Base-by-base conservation (phyloP, 805 yeast genomes). In the Yarrowia alimentaria region DNA sequence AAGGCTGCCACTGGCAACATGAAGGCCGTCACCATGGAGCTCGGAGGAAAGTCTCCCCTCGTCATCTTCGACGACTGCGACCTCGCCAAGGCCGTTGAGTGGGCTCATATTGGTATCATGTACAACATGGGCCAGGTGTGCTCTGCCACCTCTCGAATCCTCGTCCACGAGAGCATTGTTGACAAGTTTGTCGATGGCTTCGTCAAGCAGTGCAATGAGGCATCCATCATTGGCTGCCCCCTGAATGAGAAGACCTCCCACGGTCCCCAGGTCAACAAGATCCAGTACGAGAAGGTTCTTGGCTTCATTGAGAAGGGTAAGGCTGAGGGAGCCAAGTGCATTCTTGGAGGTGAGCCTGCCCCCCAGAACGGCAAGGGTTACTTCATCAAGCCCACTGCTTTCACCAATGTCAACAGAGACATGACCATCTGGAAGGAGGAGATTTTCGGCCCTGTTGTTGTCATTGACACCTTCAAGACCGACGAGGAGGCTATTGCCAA, bases 1-100 rank as follows among this genome's bases (percentile, higher is more conserved):
- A 78, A 77, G 68, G 90, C 95, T 55, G 87, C 95, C 57, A 80
- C 79, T 56, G 77, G 86, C 42, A 81, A 81, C 69, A 76, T 90
- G 68, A 90, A 90, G 77, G 88, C 85, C 68, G 87, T 89, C 57
- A 90, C 97, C 34, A 77, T 90, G 65, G 98, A 90, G 74, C 80
- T 89, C 62, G 98, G 98, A 65, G 98, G 98, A 66, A 90, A 90
- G 74, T 89, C 96, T 25, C 96, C 98, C 62, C 81, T 85, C 69
- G 80, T 90, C 60, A 82, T 90, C 43, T 88, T 85, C 64, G 81
- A 83, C 63, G 97, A 90, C 65, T 90, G 91, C 52, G 80, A 90
- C 67, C 65, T 90, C 54, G 80, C 83, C 52, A 74, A 75, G 62
- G 85, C 96, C 47, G 83, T 86, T 47, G 75, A 82, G 60, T 78